Percentiles rank a stretch among this genome's conserved stretches.
phyloP scores from a whole-genome alignment of 140 eudicot genomes.

The Flaveria floridana region DNA sequence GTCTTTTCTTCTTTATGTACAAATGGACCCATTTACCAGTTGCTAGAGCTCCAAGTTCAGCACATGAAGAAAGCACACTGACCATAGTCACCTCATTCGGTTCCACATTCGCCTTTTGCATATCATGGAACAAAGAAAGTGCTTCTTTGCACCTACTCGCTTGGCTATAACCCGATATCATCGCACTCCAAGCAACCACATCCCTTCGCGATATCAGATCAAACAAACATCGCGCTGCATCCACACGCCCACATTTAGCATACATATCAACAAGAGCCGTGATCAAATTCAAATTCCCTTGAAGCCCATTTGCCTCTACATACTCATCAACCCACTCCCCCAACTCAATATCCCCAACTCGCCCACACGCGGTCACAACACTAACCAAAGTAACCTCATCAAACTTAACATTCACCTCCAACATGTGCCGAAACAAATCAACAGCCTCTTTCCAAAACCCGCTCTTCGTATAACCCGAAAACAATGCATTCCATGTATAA shows the following conservation, averaged over 20 bases:
- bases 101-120: conserved; percentile 43
- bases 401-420: conserved; percentile 30
- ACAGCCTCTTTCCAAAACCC: conserved; percentile 43
- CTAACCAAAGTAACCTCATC: conserved; percentile 39
- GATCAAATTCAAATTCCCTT: conserved; percentile 34
- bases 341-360: conserved; percentile 36
- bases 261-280: conserved; percentile 49
- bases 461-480: conserved; percentile 42
- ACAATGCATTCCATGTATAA: conserved; percentile 36
- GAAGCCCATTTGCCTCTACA: conserved; percentile 33
- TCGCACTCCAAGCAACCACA: conserved; percentile 55
- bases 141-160: conserved; percentile 45
- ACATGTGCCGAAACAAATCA: conserved; percentile 40
- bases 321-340: conserved; percentile 39
- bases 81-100: conserved; percentile 62
- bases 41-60: conserved; percentile 52
- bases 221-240: conserved; percentile 37
- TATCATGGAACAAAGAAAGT: conserved; percentile 37
- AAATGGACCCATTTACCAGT: conserved; percentile 57
- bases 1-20: conserved; percentile 39
- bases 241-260: conserved; percentile 43
- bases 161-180: conserved; percentile 50
- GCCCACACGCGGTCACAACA: conserved; percentile 44
- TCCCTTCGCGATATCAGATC: conserved; percentile 39
- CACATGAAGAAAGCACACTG: conserved; percentile 55